phyloP scores from a whole-genome alignment of 176 grass and related monocot genomes.

The Microstegium vimineum region DNA sequence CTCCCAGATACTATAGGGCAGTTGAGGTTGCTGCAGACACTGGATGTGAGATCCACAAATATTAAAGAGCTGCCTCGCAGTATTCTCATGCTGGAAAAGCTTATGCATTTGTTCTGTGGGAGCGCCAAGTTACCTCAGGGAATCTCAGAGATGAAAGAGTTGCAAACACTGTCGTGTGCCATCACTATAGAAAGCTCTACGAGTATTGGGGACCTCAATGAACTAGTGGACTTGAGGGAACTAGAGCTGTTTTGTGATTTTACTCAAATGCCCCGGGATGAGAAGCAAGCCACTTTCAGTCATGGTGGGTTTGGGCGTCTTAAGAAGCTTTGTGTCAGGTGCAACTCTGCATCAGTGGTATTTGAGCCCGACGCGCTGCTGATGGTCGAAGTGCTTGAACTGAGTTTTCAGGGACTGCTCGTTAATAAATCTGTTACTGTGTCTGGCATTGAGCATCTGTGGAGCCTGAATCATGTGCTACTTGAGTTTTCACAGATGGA shows the following conservation, averaged over 20 bases:
- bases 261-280: neutral
- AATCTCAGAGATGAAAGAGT: neutral
- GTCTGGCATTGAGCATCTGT: slow-evolving; percentile 24
- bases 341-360: neutral
- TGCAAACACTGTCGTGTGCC: neutral
- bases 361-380: neutral
- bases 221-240: neutral
- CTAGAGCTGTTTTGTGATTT: slow-evolving; percentile 19
- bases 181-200: neutral
- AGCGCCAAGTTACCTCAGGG: neutral
- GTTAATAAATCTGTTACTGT: slow-evolving; percentile 1
- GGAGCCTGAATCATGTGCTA: slow-evolving; percentile 8
- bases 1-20: slow-evolving; percentile 21
- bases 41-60: slow-evolving; percentile 40
- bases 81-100: neutral
- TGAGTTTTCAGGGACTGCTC: neutral
- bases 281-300: neutral
- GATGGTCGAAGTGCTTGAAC: slow-evolving; percentile 13
- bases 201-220: neutral
- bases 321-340: neutral
- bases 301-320: neutral
- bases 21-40: slow-evolving; percentile 26
- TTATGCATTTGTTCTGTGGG: slow-evolving; percentile 10
- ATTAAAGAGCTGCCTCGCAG: slow-evolving; percentile 20
- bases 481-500: neutral